A percentile compares a stretch with the other conserved stretches of the same genome.
phyloP scores from a whole-genome alignment of 148 eudicot genomes.

The Diospyros kaki region DNA sequence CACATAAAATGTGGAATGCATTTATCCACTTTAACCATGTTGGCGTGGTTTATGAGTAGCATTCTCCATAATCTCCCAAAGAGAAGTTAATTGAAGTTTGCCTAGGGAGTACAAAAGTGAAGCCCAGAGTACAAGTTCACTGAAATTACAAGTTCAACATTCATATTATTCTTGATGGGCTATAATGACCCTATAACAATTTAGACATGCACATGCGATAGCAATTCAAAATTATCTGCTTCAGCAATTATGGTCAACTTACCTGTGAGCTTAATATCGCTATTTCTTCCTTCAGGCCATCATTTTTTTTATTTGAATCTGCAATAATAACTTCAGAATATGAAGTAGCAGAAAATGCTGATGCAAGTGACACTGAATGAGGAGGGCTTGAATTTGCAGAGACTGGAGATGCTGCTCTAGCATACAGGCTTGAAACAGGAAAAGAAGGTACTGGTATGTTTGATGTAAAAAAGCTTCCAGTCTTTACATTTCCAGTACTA shows the following conservation, averaged over 20 bases:
- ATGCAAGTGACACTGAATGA: conserved; percentile 36
- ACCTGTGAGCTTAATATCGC: conserved; percentile 55
- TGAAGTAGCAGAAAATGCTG: conserved; percentile 32
- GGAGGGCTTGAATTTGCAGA: conserved; percentile 52
- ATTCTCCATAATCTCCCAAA: too few species aligned
- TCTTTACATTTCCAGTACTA: conserved; percentile 31
- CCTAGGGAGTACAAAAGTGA: background rate
- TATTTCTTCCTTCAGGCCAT: conserved; percentile 46
- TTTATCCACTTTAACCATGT: too few species aligned
- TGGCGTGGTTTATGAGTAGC: too few species aligned
- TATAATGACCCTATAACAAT: conserved; percentile 1
- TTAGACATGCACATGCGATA: background rate
- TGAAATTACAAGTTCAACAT: background rate
- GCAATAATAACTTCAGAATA: conserved; percentile 28
- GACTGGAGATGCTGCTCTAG: conserved; percentile 57
- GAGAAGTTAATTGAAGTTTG: too few species aligned
- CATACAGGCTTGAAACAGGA: conserved; percentile 47
- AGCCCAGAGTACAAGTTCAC: background rate
- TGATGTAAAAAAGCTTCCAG: conserved; percentile 33
- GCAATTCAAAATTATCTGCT: background rate
- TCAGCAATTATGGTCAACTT: background rate
- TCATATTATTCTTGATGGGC: background rate
- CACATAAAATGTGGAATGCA: too few species aligned
- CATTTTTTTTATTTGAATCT: conserved; percentile 40
- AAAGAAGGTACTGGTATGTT: conserved; percentile 44